Evolutionary conservation across 2,329 filamentous ascomycete genomes (phyloP).

Genomic region (Cladosporium colombiae): DNA sequence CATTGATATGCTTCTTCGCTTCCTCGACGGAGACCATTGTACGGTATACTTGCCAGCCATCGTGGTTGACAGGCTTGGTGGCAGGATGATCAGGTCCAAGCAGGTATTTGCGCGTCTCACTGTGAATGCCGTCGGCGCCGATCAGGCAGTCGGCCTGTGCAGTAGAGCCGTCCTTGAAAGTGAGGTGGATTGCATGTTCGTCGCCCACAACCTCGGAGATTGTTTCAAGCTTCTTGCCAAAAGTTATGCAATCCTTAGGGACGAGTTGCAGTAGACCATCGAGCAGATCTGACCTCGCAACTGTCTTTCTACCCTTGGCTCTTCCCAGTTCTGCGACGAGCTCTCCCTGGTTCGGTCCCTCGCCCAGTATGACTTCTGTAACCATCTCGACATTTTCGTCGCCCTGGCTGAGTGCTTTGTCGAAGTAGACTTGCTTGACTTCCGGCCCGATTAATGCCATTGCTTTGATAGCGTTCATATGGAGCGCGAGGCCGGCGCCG

Average conservation of each 20-base stretch:
- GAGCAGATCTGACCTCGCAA: constrained; percentile 54
- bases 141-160: constrained; percentile 51
- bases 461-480: constrained; percentile 56
- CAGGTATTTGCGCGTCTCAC: constrained; percentile 48
- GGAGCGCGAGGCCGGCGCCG: constrained; percentile 52
- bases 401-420: constrained; percentile 51
- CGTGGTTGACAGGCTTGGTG: constrained; percentile 34
- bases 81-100: constrained; percentile 39
- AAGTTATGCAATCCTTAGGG: constrained; percentile 44
- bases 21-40: constrained; percentile 34
- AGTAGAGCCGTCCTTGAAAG: constrained; percentile 52
- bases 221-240: constrained; percentile 45
- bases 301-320: constrained; percentile 38
- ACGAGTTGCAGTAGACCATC: constrained; percentile 51
- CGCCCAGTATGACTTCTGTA: constrained; percentile 38
- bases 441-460: constrained; percentile 41
- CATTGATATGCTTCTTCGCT: constrained; percentile 33
- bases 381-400: constrained; percentile 39
- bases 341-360: constrained; percentile 43
- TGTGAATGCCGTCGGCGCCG: constrained; percentile 57
- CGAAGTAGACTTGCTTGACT: constrained; percentile 49
- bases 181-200: constrained; percentile 37
- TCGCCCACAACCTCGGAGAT: constrained; percentile 37
- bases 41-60: constrained; percentile 37
- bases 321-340: constrained; percentile 41